Conservation (phyloP, 306 rosid species). For the Aeschynomene evenia region DNA sequence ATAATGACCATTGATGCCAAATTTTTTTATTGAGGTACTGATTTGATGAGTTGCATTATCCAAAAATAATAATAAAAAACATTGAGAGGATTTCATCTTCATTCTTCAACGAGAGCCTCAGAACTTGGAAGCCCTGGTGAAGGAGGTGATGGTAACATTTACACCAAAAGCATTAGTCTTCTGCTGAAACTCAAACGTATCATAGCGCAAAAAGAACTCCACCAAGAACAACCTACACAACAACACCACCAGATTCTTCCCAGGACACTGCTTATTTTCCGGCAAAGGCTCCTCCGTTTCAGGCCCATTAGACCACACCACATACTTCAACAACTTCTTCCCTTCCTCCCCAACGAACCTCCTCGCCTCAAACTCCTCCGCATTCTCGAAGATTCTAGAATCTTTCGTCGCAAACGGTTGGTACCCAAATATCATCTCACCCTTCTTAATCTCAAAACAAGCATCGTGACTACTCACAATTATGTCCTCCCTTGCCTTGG, state of each 20-base stretch:
- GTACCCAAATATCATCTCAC: constrained; percentile 72
- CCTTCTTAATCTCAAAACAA: constrained; percentile 52
- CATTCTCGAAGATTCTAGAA: constrained; percentile 51
- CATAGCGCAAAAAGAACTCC: constrained; percentile 39
- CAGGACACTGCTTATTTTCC: constrained; percentile 40
- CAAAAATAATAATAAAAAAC: too few relatives aligned
- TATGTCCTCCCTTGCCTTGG: constrained; percentile 58
- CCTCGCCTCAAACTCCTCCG: constrained; percentile 38
- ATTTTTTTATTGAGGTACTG: too few relatives aligned
- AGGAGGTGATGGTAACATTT: constrained; percentile 23
- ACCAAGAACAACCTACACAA: constrained; percentile 41
- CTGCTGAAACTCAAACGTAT: constrained; percentile 25
- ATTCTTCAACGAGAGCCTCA: background rate
- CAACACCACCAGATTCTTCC: constrained; percentile 41
- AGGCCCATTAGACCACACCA: constrained; percentile 39
- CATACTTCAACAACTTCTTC: constrained; percentile 33
- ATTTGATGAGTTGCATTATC: too few relatives aligned
- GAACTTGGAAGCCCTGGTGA: constrained; percentile 19
- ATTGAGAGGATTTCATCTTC: too few relatives aligned
- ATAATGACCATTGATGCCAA: too few relatives aligned
- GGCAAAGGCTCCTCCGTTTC: constrained; percentile 24
- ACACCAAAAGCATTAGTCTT: constrained; percentile 11
- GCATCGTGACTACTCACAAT: constrained; percentile 55
- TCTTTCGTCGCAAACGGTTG: constrained; percentile 68
- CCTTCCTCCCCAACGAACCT: constrained; percentile 43